Evolutionary conservation across 2,329 filamentous ascomycete genomes (phyloP), one percentile per base, ranked within the genome.

Genomic region (Pseudocercospora crystallina): DNA sequence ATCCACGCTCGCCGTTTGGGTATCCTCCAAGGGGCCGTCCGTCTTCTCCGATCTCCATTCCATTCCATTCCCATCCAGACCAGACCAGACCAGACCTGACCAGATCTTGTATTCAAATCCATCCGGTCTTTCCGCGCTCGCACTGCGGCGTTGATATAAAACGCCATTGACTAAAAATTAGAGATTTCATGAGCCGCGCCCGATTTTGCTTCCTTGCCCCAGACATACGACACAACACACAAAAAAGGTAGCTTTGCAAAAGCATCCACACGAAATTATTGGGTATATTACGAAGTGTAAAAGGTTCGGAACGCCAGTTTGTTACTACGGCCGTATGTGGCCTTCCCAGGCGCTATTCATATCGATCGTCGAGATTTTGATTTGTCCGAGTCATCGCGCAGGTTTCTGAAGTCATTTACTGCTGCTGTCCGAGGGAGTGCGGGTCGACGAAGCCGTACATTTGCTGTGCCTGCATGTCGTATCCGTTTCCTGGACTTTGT

Each of bases 371-470:
- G 53, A 58, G 40, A 29, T 56, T 34, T 49, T 41, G 43, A 43
- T 39, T 55, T 35, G 48, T 52, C 55, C 42, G 43, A 46, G 50
- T 31, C 32, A 47, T 42, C 32, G 42, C 29, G 34, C 51, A 51
- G 47, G 34, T 15, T 29, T 34, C 14, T 30, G 30, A 13, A 14
- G 3, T 26, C 3, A 31, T 49, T 48, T 53, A 58, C 36, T 59
- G 57, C 51, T 59, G 61, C 49, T 65, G 63, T 54, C 63, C 64
- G n/a, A 68, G 62, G 50, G 53, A 58, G 54, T 62, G 58, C 8
- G 74, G 74, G 55, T 77, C 74, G 47, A 77, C 71, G 43, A 73
- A 73, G 58, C 71, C 70, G 56, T 73, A 76, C 60, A 74, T 71
- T 49, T 74, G 73, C 51, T 75, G 66, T 36, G 71, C 72, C 43